Evolutionary conservation across 2,329 filamentous ascomycete genomes (phyloP).

Genomic region (Stenocarpella maydis): DNA sequence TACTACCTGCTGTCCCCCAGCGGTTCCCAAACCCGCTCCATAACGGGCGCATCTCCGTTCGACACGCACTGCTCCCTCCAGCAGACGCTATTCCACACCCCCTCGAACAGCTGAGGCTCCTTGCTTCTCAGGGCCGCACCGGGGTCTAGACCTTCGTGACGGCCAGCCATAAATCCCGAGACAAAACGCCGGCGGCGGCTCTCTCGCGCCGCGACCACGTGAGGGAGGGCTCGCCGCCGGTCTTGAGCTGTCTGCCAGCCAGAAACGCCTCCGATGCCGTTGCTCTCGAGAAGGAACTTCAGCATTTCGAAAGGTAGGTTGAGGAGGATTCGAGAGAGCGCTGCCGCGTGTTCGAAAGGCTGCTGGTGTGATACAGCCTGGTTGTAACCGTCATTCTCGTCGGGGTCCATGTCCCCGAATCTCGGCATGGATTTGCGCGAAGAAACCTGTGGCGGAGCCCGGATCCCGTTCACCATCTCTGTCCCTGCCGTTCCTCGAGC

Average conservation of each 20-base stretch:
- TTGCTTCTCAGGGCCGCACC: slow-evolving; percentile 46
- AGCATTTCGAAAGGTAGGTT: slow-evolving; percentile 75
- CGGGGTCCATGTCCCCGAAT: slow-evolving; percentile 43
- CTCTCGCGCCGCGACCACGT: slow-evolving; percentile 66
- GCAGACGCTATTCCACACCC: slow-evolving; percentile 56
- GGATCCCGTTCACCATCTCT: not conserved
- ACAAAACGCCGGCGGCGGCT: slow-evolving; percentile 53
- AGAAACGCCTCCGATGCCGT: slow-evolving; percentile 59
- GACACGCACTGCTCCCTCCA: slow-evolving; percentile 55
- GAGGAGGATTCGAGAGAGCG: slow-evolving; percentile 72
- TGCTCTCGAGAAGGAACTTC: slow-evolving; percentile 71
- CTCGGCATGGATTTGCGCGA: slow-evolving; percentile 38
- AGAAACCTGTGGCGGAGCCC: not conserved
- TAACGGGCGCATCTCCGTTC: slow-evolving; percentile 51
- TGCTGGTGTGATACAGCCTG: slow-evolving; percentile 42
- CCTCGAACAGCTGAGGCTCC: slow-evolving; percentile 48
- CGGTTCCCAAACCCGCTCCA: slow-evolving; percentile 56
- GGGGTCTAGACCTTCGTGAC: slow-evolving; percentile 19
- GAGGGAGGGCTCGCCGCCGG: slow-evolving; percentile 57
- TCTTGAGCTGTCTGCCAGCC: slow-evolving; percentile 58
- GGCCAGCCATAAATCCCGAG: slow-evolving; percentile 27
- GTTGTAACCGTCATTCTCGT: slow-evolving; percentile 49
- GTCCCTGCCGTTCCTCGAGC: not conserved
- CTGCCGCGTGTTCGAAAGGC: slow-evolving; percentile 48
- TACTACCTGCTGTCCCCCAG: slow-evolving; percentile 37